Conservation (phyloP, 768 basidiomycete species). For the Russula ochroleuca region DNA sequence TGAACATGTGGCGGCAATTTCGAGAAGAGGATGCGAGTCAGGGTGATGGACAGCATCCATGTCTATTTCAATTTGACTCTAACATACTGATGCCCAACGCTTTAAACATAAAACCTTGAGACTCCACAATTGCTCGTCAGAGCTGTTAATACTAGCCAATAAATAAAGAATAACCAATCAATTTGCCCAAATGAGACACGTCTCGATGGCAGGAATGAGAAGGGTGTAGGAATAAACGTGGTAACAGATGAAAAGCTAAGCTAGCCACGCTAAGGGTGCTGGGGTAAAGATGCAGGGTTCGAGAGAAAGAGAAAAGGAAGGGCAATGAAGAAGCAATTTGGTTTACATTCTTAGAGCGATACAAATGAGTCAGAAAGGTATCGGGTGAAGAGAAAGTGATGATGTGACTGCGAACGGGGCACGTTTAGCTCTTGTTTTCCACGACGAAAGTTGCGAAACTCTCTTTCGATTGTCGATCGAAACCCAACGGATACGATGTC, state of each 20-base stretch:
- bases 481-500: constrained; percentile 77
- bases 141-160: constrained; percentile 2
- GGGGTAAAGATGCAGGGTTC: not conserved
- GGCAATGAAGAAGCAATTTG: not conserved
- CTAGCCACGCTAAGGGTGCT: not conserved
- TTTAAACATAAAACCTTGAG: not conserved
- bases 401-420: not conserved
- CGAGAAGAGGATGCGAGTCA: constrained; percentile 5
- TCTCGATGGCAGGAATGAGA: constrained; percentile 3
- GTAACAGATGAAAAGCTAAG: not conserved
- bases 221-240: not conserved
- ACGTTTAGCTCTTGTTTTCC: constrained; percentile 7
- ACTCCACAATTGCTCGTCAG: constrained; percentile 10
- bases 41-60: not conserved
- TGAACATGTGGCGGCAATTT: constrained; percentile 6
- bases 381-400: not conserved
- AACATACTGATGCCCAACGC: not conserved
- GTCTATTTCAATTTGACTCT: not conserved
- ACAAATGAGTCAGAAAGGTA: constrained; percentile 9
- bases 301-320: not conserved
- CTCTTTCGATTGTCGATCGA: constrained; percentile 40
- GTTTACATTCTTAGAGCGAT: constrained; percentile 19
- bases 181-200: not conserved
- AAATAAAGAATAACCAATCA: constrained; percentile 10
- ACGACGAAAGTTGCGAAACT: constrained; percentile 14